Conservation (phyloP, 179 eudicot genomes). For the Monotropa hypopitys region DNA sequence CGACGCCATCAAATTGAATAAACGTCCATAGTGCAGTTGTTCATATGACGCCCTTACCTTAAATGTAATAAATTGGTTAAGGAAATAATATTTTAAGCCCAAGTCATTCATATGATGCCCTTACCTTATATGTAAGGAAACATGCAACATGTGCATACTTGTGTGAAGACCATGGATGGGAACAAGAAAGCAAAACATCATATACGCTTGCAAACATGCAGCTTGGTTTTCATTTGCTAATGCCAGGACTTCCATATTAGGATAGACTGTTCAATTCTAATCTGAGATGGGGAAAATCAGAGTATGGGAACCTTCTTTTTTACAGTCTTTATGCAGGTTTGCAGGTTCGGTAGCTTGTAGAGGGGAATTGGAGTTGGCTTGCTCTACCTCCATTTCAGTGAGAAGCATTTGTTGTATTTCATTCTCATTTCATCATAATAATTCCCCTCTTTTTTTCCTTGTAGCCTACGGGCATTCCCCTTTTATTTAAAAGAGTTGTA, state of each 20-base stretch:
- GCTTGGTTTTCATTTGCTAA: neutral
- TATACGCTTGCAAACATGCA: neutral
- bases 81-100: neutral
- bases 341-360: too few species aligned
- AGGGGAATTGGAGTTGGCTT: too few species aligned
- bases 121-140: neutral
- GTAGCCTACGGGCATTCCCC: too few species aligned
- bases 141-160: neutral
- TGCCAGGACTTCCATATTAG: neutral
- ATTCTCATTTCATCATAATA: too few species aligned
- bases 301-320: too few species aligned
- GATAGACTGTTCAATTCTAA: too few species aligned
- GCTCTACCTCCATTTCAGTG: too few species aligned
- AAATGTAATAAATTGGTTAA: neutral
- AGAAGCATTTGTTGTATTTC: too few species aligned
- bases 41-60: neutral
- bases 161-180: neutral
- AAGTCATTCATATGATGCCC: neutral
- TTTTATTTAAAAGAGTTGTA: too few species aligned
- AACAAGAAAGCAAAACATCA: conserved; percentile 2
- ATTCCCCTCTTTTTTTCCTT: too few species aligned
- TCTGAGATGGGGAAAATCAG: too few species aligned
- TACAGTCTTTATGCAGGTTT: too few species aligned
- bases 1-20: neutral
- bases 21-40: neutral